Base-by-base conservation (phyloP, 2,329 filamentous ascomycete species). In the Microdochium trichocladiopsis region DNA sequence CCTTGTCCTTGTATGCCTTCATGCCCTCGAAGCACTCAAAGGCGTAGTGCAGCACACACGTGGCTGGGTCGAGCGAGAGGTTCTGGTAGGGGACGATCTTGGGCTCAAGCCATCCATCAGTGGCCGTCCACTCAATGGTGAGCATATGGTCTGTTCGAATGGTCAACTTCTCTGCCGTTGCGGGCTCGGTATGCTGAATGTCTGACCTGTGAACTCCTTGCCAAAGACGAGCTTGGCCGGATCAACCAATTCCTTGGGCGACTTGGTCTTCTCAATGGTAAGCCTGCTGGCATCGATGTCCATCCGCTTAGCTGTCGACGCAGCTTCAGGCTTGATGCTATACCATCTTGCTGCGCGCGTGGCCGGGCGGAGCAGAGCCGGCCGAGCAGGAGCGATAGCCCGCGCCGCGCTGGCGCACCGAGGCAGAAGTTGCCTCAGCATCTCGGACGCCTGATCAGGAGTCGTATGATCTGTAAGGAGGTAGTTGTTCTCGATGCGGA, bases 1-100 rank as follows among this genome's bases (percentile, higher is more conserved):
- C 68, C 63, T 80, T 83, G 74, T 95, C 90, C 72, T 93, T 95
- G 80, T 99, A 99, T 55, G 94, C 94, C 78, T 99, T 99, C 91
- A 97, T 96, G 61, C 94, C 94, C 77, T 99, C 94, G 72, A 99
- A 99, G 70, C 88, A 94, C 72, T 95, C 90, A 67, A 97, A 97
- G 49, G 90, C 94, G 72, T 99, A 99, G 80, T 99, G 94, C 74
- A 99, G 93, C 57, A 97, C 94, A 74, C 92, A 97, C 31, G 90
- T 94, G 45, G 94, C 90, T 24, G 94, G 94, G 70, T 97, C 94
- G 63, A 99, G 87, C 47, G 89, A 93, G 61, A 99, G 88, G 74
- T 96, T 96, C 73, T 96, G 91, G 78, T 97, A 97, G 21, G 94
- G 94, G 18, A 82, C 85, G 67, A 99, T 97, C 58, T 83, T 79